Percentiles rank a stretch among this genome's conserved stretches.
Evolutionary conservation across 2,329 filamentous ascomycete genomes (phyloP).

Genomic region (Shiraia sp.): DNA sequence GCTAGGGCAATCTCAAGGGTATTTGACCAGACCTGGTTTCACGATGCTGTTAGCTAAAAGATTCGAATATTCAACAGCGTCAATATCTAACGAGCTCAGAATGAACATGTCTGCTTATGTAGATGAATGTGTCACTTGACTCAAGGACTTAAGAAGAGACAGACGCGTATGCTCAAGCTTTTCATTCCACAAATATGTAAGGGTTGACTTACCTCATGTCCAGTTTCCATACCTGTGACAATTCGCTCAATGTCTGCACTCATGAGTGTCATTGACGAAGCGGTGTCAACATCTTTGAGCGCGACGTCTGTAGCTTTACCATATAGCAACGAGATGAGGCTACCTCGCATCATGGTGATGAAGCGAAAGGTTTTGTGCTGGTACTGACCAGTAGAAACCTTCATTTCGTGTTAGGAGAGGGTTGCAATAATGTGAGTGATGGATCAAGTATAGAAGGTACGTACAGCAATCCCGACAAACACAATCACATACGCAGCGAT

Average conservation of each 20-base stretch:
- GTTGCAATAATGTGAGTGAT: not conserved
- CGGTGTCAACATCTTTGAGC: slow-evolving; percentile 34
- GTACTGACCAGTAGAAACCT: slow-evolving; percentile 42
- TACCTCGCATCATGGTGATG: slow-evolving; percentile 42
- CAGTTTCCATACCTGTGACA: slow-evolving; percentile 38
- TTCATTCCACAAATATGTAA: too few species aligned
- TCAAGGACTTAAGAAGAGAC: too few species aligned
- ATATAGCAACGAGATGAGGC: slow-evolving; percentile 43
- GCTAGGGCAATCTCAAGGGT: slow-evolving; percentile 51
- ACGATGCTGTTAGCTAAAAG: not conserved
- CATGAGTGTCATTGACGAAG: slow-evolving; percentile 41
- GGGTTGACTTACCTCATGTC: slow-evolving; percentile 33
- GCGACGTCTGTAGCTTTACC: slow-evolving; percentile 35
- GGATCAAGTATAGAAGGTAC: slow-evolving; percentile 9
- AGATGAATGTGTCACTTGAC: too few species aligned
- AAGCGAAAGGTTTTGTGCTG: slow-evolving; percentile 40
- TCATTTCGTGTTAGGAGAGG: slow-evolving; percentile 10
- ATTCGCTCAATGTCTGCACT: slow-evolving; percentile 44
- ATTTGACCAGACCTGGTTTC: slow-evolving; percentile 34
- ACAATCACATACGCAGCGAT: slow-evolving; percentile 41
- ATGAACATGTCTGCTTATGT: too few species aligned
- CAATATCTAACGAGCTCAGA: not conserved
- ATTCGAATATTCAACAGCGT: not conserved
- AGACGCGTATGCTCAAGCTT: too few species aligned
- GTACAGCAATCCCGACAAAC: slow-evolving; percentile 40